A percentile compares a stretch with the other conserved stretches of the same genome.
Conservation (phyloP, 2,329 filamentous ascomycete genomes). For the Endocalyx cinctus region DNA sequence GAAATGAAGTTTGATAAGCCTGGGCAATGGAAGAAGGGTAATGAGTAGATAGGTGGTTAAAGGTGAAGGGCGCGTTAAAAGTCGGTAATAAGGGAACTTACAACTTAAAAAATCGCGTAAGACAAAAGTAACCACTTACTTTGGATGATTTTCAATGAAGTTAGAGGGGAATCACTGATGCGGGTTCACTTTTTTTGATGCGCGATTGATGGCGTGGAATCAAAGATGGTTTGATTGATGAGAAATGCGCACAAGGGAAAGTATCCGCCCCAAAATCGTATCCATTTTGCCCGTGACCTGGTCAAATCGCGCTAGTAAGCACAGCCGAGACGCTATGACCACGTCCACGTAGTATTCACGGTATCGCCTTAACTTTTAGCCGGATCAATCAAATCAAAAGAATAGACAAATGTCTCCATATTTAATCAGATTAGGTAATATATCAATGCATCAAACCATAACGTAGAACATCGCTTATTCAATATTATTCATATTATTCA, state of each 20-base stretch:
- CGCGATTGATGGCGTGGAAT: slow-evolving; percentile 47
- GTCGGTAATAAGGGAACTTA: slow-evolving; percentile 33
- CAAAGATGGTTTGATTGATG: slow-evolving; percentile 30
- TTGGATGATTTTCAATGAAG: slow-evolving; percentile 56
- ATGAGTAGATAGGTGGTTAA: slow-evolving; percentile 22
- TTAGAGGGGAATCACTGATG: slow-evolving; percentile 55
- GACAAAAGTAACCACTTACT: slow-evolving; percentile 47
- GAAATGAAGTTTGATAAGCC: too few relatives aligned
- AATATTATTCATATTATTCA: too few relatives aligned
- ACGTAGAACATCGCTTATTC: too few relatives aligned
- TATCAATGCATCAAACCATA: too few relatives aligned
- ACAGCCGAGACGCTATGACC: slow-evolving; percentile 10
- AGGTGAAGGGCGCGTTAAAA: slow-evolving; percentile 27
- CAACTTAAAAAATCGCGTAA: slow-evolving; percentile 51
- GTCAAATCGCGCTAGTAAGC: slow-evolving; percentile 18
- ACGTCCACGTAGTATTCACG: too few relatives aligned
- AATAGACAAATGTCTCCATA: too few relatives aligned
- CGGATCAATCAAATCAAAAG: too few relatives aligned
- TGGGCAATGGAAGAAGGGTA: too few relatives aligned
- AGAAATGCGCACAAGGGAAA: slow-evolving; percentile 28
- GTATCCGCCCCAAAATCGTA: slow-evolving; percentile 22
- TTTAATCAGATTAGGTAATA: too few relatives aligned
- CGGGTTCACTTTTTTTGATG: slow-evolving; percentile 51
- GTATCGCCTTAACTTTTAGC: too few relatives aligned
- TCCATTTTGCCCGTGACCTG: slow-evolving; percentile 29